A percentile compares a stretch with the other conserved stretches of the same genome.
Conservation (phyloP, 257 asterid species). For the Solanum pinnatisectum region DNA sequence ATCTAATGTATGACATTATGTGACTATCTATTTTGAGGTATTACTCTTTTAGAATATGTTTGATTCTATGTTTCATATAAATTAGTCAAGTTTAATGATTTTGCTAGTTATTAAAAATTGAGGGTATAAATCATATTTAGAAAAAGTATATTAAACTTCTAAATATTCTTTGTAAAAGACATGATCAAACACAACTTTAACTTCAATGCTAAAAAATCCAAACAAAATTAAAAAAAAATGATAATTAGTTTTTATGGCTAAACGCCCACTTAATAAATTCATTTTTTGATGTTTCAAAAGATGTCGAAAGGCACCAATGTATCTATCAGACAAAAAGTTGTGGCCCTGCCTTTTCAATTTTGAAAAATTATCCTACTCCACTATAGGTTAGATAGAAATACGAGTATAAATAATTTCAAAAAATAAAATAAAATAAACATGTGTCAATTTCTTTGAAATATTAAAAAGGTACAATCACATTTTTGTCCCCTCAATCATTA, state of each 20-base stretch:
- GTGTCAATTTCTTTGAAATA: neutral
- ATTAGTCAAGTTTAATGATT: neutral
- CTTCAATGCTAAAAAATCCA: neutral
- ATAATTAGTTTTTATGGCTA: neutral
- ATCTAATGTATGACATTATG: neutral
- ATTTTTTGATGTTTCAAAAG: neutral
- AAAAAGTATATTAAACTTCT: neutral
- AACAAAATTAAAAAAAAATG: no score
- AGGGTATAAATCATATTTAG: neutral
- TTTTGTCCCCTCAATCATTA: neutral
- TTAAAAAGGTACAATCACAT: neutral
- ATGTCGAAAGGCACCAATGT: neutral
- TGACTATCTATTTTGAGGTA: neutral
- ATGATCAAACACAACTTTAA: no score
- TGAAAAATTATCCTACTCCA: neutral
- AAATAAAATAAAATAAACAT: neutral
- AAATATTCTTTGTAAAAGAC: neutral
- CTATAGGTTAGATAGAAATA: neutral
- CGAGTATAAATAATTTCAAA: neutral
- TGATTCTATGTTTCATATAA: neutral
- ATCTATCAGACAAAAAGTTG: neutral
- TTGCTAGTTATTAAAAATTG: neutral
- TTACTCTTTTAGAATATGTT: neutral
- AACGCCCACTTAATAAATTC: neutral
- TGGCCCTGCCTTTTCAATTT: neutral